Conservation (phyloP, 371 early-diverging fungal genomes). For the Umbelopsis sp. region DNA sequence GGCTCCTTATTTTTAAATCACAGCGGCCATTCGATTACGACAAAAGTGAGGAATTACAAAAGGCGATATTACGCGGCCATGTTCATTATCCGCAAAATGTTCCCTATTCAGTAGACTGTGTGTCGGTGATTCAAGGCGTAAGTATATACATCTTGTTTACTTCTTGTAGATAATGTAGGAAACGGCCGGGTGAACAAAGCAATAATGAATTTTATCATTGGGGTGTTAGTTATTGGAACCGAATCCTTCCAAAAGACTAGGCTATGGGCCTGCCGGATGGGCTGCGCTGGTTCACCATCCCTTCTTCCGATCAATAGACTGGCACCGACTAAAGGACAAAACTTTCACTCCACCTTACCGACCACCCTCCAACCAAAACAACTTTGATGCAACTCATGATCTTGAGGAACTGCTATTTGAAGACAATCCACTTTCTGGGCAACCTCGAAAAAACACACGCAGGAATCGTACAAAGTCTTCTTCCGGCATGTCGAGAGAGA, state of each 20-base stretch:
- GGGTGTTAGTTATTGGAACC: slow-evolving; percentile 46
- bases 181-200: background rate
- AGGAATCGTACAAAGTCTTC: slow-evolving; percentile 19
- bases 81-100: slow-evolving; percentile 60
- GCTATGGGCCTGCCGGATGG: slow-evolving; percentile 53
- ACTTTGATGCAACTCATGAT: slow-evolving; percentile 95
- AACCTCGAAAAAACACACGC: slow-evolving; percentile 12
- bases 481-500: slow-evolving; percentile 17
- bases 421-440: slow-evolving; percentile 69
- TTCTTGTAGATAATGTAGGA: too few species aligned
- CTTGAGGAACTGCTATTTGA: slow-evolving; percentile 91
- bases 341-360: slow-evolving; percentile 59
- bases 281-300: slow-evolving; percentile 51
- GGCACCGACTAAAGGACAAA: slow-evolving; percentile 50
- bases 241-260: slow-evolving; percentile 54
- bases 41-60: slow-evolving; percentile 54
- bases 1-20: slow-evolving; percentile 11
- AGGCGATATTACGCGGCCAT: slow-evolving; percentile 57
- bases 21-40: slow-evolving; percentile 67
- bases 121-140: slow-evolving; percentile 69
- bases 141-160: slow-evolving; percentile 23
- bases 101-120: slow-evolving; percentile 60
- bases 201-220: background rate
- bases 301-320: slow-evolving; percentile 55
- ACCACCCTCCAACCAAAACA: slow-evolving; percentile 67